A percentile compares a stretch with the other conserved stretches of the same genome.
These are phyloP conservation scores for Arthrobotrys megalospora DNA, from an alignment of 2,329 filamentous ascomycete genomes.

Conservation along the genomic window DNA sequence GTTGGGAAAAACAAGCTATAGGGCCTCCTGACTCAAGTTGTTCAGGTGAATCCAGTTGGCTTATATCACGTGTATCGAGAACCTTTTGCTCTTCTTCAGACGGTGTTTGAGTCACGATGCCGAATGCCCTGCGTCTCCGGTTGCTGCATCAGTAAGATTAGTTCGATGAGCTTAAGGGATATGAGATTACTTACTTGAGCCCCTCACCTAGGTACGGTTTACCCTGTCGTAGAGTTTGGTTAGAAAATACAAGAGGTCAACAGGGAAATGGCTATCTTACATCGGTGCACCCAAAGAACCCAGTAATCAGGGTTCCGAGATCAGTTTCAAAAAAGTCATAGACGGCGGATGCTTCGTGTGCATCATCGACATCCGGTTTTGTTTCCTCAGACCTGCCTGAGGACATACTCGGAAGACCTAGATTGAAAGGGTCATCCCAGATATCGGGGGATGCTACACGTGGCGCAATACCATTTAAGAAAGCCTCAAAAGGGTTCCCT, in stretches of 20 bases:
- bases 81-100: constrained; percentile 38
- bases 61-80: constrained; percentile 23
- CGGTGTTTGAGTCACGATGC: constrained; percentile 55
- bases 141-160: constrained; percentile 56
- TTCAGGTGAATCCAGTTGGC: not conserved
- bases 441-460: constrained; percentile 39
- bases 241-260: constrained; percentile 3
- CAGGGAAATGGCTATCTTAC: constrained; percentile 21
- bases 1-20: constrained; percentile 53
- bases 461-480: constrained; percentile 22
- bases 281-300: constrained; percentile 56
- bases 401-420: constrained; percentile 11
- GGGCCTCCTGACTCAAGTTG: constrained; percentile 49
- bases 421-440: constrained; percentile 36
- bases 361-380: constrained; percentile 40
- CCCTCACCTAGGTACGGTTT: constrained; percentile 56
- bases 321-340: constrained; percentile 58
- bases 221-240: constrained; percentile 27
- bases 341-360: constrained; percentile 7
- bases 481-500: constrained; percentile 18
- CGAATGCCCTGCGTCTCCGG: constrained; percentile 58
- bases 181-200: constrained; percentile 54
- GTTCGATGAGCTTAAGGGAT: not conserved
- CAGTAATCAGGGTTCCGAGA: constrained; percentile 37
- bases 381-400: constrained; percentile 30